Percentiles rank a stretch among this genome's conserved stretches.
phyloP scores from a whole-genome alignment of 768 basidiomycete genomes.

The Amanita jacksonii region DNA sequence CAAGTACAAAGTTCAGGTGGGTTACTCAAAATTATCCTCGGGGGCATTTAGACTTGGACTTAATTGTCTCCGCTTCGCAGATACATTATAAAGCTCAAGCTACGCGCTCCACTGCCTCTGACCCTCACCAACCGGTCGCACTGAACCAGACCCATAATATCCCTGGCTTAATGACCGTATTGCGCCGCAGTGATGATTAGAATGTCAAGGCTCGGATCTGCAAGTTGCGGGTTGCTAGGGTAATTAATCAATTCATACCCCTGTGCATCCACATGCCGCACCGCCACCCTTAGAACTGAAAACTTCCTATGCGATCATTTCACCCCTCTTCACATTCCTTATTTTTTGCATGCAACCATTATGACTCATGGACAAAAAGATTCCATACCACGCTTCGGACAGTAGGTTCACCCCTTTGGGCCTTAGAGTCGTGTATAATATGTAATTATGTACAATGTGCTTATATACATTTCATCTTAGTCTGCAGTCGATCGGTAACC shows the following conservation, averaged over 20 bases:
- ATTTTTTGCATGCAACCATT: not conserved
- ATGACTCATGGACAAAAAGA: not conserved
- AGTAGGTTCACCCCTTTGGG: no score
- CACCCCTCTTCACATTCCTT: not conserved
- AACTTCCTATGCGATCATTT: not conserved
- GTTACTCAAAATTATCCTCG: conserved; percentile 15
- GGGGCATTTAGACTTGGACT: no score
- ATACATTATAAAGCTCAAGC: conserved; percentile 55
- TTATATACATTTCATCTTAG: no score
- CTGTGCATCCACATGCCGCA: not conserved
- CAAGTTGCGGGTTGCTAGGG: no score
- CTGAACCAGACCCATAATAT: conserved; percentile 51
- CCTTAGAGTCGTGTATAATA: no score
- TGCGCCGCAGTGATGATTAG: conserved; percentile 30
- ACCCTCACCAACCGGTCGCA: conserved; percentile 55
- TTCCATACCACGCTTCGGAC: not conserved
- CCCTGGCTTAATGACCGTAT: conserved; percentile 70
- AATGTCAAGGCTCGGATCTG: no score
- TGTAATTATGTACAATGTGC: no score
- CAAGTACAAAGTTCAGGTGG: conserved; percentile 53
- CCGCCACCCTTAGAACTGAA: not conserved
- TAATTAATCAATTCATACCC: no score
- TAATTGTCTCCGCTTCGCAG: no score
- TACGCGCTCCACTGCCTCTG: conserved; percentile 37
- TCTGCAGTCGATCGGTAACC: not conserved